A percentile compares a stretch with the other conserved stretches of the same genome.
phyloP scores from a whole-genome alignment of 2,329 filamentous ascomycete genomes.

The Hymenoscyphus infarciens region DNA sequence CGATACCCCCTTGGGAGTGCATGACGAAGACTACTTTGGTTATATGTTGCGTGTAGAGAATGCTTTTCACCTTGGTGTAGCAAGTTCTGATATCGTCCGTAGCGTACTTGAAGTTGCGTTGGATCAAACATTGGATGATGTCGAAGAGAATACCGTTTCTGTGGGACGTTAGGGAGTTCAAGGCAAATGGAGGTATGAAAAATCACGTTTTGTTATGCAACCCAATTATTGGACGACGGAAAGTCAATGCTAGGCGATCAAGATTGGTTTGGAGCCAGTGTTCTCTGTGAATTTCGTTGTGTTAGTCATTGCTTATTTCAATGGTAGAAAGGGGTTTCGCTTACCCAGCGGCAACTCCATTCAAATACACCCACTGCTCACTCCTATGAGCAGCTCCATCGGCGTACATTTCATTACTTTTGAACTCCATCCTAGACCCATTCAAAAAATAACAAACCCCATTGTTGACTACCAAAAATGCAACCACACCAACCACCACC shows the following conservation, averaged over 20 bases:
- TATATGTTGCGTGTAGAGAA: constrained; percentile 57
- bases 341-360: constrained; percentile 64
- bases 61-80: constrained; percentile 58
- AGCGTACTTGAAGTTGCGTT: constrained; percentile 70
- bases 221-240: constrained; percentile 66
- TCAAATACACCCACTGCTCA: constrained; percentile 79
- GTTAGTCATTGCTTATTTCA: constrained; percentile 12
- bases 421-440: constrained; percentile 46
- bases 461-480: constrained; percentile 49
- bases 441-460: constrained; percentile 52
- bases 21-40: constrained; percentile 70
- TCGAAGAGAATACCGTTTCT: constrained; percentile 68
- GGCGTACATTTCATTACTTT: constrained; percentile 52
- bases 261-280: constrained; percentile 70
- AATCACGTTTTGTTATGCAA: constrained; percentile 69
- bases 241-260: constrained; percentile 67
- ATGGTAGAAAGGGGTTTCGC: constrained; percentile 31
- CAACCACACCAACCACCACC: constrained; percentile 38
- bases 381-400: constrained; percentile 46
- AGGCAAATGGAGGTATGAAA: not conserved
- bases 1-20: constrained; percentile 75
- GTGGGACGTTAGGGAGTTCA: not conserved
- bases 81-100: constrained; percentile 64
- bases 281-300: constrained; percentile 38
- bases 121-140: constrained; percentile 71